A percentile compares a stretch with the other conserved stretches of the same genome.
phyloP scores from a whole-genome alignment of 2,329 filamentous ascomycete species.

The Sporothrix curviconia region DNA sequence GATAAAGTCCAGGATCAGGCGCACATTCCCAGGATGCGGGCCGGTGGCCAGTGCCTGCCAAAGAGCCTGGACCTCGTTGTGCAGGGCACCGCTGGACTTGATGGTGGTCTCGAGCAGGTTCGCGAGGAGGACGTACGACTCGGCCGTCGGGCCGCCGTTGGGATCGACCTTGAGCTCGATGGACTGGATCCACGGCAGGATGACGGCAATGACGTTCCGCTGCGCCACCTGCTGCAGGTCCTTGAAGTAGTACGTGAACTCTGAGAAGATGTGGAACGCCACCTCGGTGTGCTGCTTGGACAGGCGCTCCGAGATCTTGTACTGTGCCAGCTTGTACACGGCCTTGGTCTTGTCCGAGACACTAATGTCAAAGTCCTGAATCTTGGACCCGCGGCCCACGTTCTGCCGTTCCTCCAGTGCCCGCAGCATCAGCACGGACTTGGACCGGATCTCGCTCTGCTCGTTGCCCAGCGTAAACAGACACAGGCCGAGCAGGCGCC shows the following conservation, averaged over 20 bases:
- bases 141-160: slow-evolving; percentile 80
- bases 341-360: slow-evolving; percentile 98
- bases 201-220: slow-evolving; percentile 87
- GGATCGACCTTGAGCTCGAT: slow-evolving; percentile 90
- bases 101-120: slow-evolving; percentile 97
- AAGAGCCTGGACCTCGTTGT: slow-evolving; percentile 94
- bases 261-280: slow-evolving; percentile 90
- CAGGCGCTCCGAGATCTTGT: slow-evolving; percentile 87
- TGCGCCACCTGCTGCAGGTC: slow-evolving; percentile 76
- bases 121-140: slow-evolving; percentile 88
- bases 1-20: slow-evolving; percentile 91
- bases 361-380: slow-evolving; percentile 96
- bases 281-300: slow-evolving; percentile 83
- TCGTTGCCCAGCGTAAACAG: slow-evolving; percentile 91
- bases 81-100: slow-evolving; percentile 76
- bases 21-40: slow-evolving; percentile 87
- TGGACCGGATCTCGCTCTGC: slow-evolving; percentile 79
- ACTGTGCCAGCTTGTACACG: slow-evolving; percentile 95
- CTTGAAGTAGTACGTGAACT: slow-evolving; percentile 91
- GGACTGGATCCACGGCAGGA: slow-evolving; percentile 92
- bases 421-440: slow-evolving; percentile 74
- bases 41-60: slow-evolving; percentile 96
- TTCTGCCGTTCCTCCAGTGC: slow-evolving; percentile 76
- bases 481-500: slow-evolving; percentile 82
- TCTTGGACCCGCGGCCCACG: slow-evolving; percentile 64